Evolutionary conservation across 495 filamentous ascomycete species (phyloP).

Genomic region (Penicillium samsonianum): DNA sequence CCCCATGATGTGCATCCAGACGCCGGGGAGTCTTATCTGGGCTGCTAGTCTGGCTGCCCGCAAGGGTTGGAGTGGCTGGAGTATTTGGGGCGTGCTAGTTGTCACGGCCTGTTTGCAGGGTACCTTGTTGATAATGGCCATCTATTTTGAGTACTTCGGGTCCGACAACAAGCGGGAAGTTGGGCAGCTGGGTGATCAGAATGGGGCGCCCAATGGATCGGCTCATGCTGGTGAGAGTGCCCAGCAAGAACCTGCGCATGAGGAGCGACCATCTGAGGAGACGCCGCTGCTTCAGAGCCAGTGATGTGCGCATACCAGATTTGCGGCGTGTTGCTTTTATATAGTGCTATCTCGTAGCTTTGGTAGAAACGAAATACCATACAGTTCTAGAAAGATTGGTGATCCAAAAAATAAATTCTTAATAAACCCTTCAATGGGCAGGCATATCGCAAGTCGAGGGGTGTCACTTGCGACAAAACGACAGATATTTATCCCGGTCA

Average conservation of each 20-base stretch:
- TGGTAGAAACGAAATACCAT: conserved; percentile 13
- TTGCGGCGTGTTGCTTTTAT: neutral
- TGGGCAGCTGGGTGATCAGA: conserved; percentile 34
- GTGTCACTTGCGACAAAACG: conserved; percentile 1
- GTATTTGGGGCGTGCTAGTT: conserved; percentile 87
- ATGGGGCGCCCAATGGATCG: conserved; percentile 39
- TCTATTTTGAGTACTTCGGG: conserved; percentile 69
- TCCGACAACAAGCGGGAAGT: conserved; percentile 37
- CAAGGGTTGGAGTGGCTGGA: conserved; percentile 84
- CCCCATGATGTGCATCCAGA: conserved; percentile 98
- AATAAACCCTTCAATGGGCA: conserved; percentile 7
- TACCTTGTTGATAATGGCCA: conserved; percentile 73
- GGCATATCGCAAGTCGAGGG: conserved; percentile 3
- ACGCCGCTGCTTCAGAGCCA: conserved; percentile 46
- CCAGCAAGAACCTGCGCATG: conserved; percentile 26
- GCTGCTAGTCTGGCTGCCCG: conserved; percentile 80
- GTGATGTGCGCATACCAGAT: conserved; percentile 11
- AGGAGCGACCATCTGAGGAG: conserved; percentile 47
- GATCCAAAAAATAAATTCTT: conserved; percentile 1
- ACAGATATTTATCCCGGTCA: conserved; percentile 3
- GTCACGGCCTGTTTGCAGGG: conserved; percentile 87
- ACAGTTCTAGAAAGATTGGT: conserved; percentile 6
- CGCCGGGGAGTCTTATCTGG: conserved; percentile 86
- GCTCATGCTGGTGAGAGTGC: conserved; percentile 14
- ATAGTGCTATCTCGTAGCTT: conserved; percentile 6